Evolutionary conservation across 345 rosid species (phyloP).

Genomic region (Chamaenerion angustifolium): DNA sequence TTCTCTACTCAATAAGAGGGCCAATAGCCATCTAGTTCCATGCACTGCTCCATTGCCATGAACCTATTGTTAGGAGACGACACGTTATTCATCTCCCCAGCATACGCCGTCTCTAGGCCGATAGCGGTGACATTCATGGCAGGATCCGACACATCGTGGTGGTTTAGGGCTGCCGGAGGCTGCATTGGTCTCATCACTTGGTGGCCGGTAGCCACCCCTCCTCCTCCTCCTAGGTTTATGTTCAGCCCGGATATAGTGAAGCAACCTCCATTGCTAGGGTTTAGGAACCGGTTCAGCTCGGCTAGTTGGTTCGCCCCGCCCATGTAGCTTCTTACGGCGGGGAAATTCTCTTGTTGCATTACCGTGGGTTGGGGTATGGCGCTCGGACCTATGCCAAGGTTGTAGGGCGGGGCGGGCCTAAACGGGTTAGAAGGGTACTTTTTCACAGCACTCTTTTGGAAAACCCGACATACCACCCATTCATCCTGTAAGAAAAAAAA

Average conservation of each 20-base stretch:
- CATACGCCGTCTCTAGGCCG: slow-evolving; percentile 24
- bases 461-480: slow-evolving; percentile 95
- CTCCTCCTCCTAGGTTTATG: slow-evolving; percentile 52
- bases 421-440: slow-evolving; percentile 60
- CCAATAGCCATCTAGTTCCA: slow-evolving; percentile 89
- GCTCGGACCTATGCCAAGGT: slow-evolving; percentile 23
- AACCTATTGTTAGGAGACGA: slow-evolving; percentile 31
- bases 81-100: slow-evolving; percentile 20
- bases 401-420: slow-evolving; percentile 35
- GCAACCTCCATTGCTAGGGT: slow-evolving; percentile 15
- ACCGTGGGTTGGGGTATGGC: slow-evolving; percentile 14
- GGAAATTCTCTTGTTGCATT: slow-evolving; percentile 34
- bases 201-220: slow-evolving; percentile 16
- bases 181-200: slow-evolving; percentile 25
- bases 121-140: slow-evolving; percentile 15
- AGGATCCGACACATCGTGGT: slow-evolving; percentile 35
- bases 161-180: slow-evolving; percentile 22
- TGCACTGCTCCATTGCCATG: slow-evolving; percentile 58
- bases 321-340: slow-evolving; percentile 34
- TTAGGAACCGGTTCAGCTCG: slow-evolving; percentile 55
- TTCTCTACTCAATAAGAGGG: slow-evolving; percentile 35
- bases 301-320: slow-evolving; percentile 39
- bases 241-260: slow-evolving; percentile 69
- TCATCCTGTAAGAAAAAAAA: slow-evolving; percentile 42
- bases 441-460: slow-evolving; percentile 70